Evolutionary conservation across 352 stramenopile genomes (phyloP).

Genomic region (Pythium aphanidermatum): DNA sequence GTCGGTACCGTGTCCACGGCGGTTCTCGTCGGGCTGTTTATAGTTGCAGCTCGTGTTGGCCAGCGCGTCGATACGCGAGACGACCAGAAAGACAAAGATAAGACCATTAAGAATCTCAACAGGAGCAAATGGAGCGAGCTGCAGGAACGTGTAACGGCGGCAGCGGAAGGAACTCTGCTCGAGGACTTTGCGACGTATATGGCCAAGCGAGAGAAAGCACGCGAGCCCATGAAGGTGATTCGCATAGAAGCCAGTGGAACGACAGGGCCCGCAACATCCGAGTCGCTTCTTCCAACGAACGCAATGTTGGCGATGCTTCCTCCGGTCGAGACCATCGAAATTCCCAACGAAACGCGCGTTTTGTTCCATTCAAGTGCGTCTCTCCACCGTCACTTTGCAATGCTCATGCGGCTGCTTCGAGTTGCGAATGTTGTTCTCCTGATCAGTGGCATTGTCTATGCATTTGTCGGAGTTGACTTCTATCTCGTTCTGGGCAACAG

Average conservation of each 20-base stretch:
- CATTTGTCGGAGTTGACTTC: constrained; percentile 29
- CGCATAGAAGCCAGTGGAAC: not conserved
- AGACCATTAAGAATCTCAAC: constrained; percentile 51
- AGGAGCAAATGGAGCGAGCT: constrained; percentile 61
- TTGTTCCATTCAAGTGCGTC: constrained; percentile 35
- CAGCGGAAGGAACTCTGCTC: constrained; percentile 11
- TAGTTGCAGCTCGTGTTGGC: constrained; percentile 22
- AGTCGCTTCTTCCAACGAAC: not conserved
- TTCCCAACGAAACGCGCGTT: constrained; percentile 21
- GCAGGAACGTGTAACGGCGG: constrained; percentile 24
- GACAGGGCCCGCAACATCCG: constrained; percentile 3
- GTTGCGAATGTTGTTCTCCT: constrained; percentile 28
- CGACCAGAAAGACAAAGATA: constrained; percentile 38
- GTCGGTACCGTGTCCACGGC: constrained; percentile 31
- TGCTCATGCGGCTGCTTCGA: constrained; percentile 25
- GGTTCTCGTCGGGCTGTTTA: constrained; percentile 34
- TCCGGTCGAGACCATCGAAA: not conserved
- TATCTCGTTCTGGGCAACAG: constrained; percentile 26
- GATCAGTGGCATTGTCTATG: constrained; percentile 7
- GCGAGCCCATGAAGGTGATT: constrained; percentile 4
- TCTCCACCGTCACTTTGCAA: constrained; percentile 31
- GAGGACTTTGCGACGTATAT: constrained; percentile 53
- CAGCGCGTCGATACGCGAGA: constrained; percentile 31
- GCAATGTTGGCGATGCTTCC: not conserved
- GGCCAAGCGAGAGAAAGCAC: constrained; percentile 23